phyloP scores from a whole-genome alignment of 31 red algal genomes.

The Odonthalia washingtoniensis region DNA sequence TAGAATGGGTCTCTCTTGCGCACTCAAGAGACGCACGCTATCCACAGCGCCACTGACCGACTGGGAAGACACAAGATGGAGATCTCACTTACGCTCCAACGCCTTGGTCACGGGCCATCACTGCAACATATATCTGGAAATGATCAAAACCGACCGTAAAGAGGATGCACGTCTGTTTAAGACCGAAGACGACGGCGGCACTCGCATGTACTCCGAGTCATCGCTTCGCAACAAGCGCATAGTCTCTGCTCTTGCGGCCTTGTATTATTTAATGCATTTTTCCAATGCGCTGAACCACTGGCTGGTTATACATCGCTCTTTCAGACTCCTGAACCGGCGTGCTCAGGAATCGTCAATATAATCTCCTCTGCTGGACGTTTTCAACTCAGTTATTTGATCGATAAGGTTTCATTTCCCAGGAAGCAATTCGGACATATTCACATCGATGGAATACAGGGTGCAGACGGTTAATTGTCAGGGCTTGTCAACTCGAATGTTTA shows the following conservation, averaged over 20 bases:
- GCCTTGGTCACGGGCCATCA: constrained; percentile 65
- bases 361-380: constrained; percentile 62
- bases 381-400: constrained; percentile 64
- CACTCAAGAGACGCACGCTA: constrained; percentile 34
- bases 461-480: constrained; percentile 42
- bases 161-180: constrained; percentile 52
- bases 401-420: too few species aligned
- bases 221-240: constrained; percentile 62
- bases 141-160: constrained; percentile 73
- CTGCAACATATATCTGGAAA: constrained; percentile 59
- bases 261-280: constrained; percentile 57
- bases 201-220: constrained; percentile 54
- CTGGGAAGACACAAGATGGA: constrained; percentile 79
- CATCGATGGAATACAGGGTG: too few species aligned
- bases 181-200: constrained; percentile 45
- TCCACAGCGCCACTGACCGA: constrained; percentile 57
- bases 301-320: constrained; percentile 70
- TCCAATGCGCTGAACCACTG: constrained; percentile 62
- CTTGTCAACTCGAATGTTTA: constrained; percentile 60
- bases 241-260: constrained; percentile 58
- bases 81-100: constrained; percentile 67
- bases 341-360: constrained; percentile 64
- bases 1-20: constrained; percentile 69
- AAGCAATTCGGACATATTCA: too few species aligned
- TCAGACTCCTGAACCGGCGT: constrained; percentile 65